Percentiles rank a stretch among this genome's conserved stretches.
phyloP scores from a whole-genome alignment of 1,284 basidiomycete species.

The Athelia psychrophila region DNA sequence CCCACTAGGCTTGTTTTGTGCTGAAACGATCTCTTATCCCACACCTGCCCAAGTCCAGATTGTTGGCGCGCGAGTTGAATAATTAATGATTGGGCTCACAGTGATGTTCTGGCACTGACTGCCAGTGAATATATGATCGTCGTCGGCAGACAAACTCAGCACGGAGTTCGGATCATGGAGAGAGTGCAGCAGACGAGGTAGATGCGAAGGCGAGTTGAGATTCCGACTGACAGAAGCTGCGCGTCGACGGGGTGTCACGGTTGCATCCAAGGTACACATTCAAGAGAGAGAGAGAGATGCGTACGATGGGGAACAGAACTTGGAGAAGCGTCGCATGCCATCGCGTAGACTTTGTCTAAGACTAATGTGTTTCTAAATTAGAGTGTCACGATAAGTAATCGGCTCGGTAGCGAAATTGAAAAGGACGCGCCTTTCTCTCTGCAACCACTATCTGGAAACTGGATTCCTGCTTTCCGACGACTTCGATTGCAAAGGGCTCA shows the following conservation, averaged over 20 bases:
- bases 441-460: background rate
- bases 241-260: slow-evolving; percentile 3
- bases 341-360: no score
- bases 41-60: slow-evolving; percentile 54
- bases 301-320: slow-evolving; percentile 18
- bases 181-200: slow-evolving; percentile 60
- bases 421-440: no score
- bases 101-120: slow-evolving; percentile 80
- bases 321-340: background rate
- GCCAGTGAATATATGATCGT: slow-evolving; percentile 78
- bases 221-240: slow-evolving; percentile 60
- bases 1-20: slow-evolving; percentile 76
- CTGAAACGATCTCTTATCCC: slow-evolving; percentile 72
- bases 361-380: no score
- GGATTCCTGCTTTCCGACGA: background rate
- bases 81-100: slow-evolving; percentile 37
- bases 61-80: background rate
- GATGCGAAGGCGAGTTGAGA: slow-evolving; percentile 31
- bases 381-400: no score
- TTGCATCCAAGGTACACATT: no score
- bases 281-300: slow-evolving; percentile 11
- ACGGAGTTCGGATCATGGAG: slow-evolving; percentile 69
- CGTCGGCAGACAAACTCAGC: slow-evolving; percentile 73
- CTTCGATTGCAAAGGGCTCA: background rate
- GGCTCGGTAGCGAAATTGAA: no score